Evolutionary conservation across 2,329 filamentous ascomycete species (phyloP).

Genomic region (Beauveria medogensis): DNA sequence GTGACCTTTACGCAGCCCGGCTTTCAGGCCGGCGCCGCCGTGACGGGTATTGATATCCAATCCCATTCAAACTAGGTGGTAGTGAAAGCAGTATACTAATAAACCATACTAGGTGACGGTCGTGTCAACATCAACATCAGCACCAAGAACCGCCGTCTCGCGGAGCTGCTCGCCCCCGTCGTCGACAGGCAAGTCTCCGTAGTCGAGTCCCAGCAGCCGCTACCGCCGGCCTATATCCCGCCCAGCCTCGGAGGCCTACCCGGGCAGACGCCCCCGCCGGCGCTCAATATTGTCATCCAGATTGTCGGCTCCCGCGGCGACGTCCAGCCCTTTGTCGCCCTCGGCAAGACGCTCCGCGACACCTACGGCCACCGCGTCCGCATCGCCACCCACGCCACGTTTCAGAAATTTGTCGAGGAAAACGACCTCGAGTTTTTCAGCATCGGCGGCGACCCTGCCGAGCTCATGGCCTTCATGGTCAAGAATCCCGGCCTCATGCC

Average conservation of each 20-base stretch:
- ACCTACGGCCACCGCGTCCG: constrained; percentile 64
- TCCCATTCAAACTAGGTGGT: too few relatives aligned
- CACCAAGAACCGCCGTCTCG: constrained; percentile 57
- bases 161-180: constrained; percentile 59
- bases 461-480: constrained; percentile 85
- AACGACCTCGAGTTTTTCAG: constrained; percentile 68
- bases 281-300: constrained; percentile 64
- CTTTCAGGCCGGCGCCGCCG: constrained; percentile 52
- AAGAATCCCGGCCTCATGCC: constrained; percentile 84
- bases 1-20: constrained; percentile 54
- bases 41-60: constrained; percentile 37
- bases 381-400: constrained; percentile 63
- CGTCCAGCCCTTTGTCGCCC: constrained; percentile 66
- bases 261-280: constrained; percentile 43
- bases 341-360: constrained; percentile 57
- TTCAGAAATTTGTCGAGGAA: constrained; percentile 59
- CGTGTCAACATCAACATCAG: constrained; percentile 74
- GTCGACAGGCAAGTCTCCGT: constrained; percentile 48
- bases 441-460: constrained; percentile 67
- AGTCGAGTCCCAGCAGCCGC: constrained; percentile 30
- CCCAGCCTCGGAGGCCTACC: constrained; percentile 61
- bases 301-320: constrained; percentile 69
- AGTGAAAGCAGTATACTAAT: not conserved
- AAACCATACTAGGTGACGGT: constrained; percentile 50
- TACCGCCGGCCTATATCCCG: constrained; percentile 64